Percentiles rank a stretch among this genome's conserved stretches.
These are phyloP conservation scores for Extremus antarcticus DNA, from an alignment of 495 filamentous ascomycete species.

Conservation along the genomic window DNA sequence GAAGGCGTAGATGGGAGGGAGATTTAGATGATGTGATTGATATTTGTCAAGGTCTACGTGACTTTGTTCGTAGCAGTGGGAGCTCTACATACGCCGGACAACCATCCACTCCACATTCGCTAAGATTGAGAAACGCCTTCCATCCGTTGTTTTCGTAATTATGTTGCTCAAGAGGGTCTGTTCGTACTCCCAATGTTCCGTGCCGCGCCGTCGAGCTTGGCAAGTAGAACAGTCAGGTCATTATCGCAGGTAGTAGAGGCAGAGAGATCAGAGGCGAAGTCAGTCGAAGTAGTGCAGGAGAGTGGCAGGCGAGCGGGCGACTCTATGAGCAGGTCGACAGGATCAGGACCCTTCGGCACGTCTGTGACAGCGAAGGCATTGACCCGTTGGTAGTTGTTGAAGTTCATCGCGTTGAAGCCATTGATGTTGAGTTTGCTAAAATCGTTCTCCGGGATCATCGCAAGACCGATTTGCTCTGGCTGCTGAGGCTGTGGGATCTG, in stretches of 20 bases:
- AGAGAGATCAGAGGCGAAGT: background rate
- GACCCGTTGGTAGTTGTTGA: conserved; percentile 51
- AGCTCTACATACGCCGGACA: too few relatives aligned
- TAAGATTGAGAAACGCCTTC: too few relatives aligned
- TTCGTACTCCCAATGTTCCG: background rate
- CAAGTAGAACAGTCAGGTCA: conserved; percentile 9
- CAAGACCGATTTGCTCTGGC: conserved; percentile 49
- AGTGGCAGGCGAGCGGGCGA: conserved; percentile 1
- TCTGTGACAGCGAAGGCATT: conserved; percentile 72
- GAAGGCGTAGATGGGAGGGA: too few relatives aligned
- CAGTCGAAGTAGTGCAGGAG: conserved; percentile 1
- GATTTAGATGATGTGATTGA: too few relatives aligned
- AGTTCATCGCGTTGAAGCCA: conserved; percentile 47
- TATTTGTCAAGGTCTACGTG: too few relatives aligned
- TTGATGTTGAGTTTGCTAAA: conserved; percentile 52
- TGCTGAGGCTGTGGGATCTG: conserved; percentile 46
- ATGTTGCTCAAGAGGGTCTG: background rate
- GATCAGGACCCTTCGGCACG: conserved; percentile 54
- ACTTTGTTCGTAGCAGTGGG: too few relatives aligned
- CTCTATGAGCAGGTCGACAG: conserved; percentile 7
- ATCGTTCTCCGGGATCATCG: conserved; percentile 56
- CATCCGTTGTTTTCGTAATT: too few relatives aligned
- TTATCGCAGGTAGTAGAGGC: background rate
- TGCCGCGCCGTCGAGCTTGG: conserved; percentile 16
- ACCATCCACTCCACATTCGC: too few relatives aligned